Evolutionary conservation across 225 moss, liverwort and hornwort genomes (phyloP).

Genomic region (Lunularia cruciata): DNA sequence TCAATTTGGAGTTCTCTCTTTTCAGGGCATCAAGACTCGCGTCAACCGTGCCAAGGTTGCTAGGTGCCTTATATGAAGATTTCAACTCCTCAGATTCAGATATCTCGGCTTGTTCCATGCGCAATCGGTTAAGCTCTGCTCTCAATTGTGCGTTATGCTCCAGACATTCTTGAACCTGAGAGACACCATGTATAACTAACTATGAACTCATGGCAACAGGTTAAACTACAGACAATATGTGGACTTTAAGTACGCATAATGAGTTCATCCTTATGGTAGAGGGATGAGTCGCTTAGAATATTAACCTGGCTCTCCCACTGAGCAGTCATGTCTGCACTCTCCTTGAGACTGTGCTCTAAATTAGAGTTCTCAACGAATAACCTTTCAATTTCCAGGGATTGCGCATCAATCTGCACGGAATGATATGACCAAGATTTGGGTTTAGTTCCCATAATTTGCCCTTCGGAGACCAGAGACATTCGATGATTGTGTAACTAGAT

Average conservation of each 20-base stretch:
- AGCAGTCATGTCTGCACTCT: constrained; percentile 60
- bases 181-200: too few relatives aligned
- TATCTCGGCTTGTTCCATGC: constrained; percentile 39
- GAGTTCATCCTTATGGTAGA: too few relatives aligned
- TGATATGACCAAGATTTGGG: too few relatives aligned
- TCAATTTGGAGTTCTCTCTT: constrained; percentile 37
- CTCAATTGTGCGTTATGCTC: constrained; percentile 42
- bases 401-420: constrained; percentile 95
- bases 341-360: constrained; percentile 58
- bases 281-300: neutral
- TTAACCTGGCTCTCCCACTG: constrained; percentile 86
- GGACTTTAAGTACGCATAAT: too few relatives aligned
- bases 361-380: constrained; percentile 87
- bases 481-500: too few relatives aligned
- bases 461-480: too few relatives aligned
- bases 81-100: constrained; percentile 26
- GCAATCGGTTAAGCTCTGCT: constrained; percentile 35
- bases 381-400: constrained; percentile 92
- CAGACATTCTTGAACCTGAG: constrained; percentile 39
- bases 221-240: too few relatives aligned
- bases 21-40: constrained; percentile 23
- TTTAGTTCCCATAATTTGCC: too few relatives aligned
- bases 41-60: neutral
- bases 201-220: too few relatives aligned
- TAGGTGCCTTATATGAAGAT: neutral